phyloP scores from a whole-genome alignment of 768 basidiomycete species.

The Lepiota venenata region DNA sequence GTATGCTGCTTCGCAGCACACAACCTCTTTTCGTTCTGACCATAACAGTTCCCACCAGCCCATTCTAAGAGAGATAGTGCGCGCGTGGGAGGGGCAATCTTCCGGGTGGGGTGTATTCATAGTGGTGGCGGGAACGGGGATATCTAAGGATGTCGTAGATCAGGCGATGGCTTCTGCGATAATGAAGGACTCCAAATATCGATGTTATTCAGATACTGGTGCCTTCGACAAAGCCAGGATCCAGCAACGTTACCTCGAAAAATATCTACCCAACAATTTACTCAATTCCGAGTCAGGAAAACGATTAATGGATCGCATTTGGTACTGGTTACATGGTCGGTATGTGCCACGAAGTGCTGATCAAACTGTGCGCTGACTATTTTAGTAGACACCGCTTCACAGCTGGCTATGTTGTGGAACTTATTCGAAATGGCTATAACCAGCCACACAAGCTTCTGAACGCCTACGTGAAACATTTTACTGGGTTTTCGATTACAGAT shows the following conservation, averaged over 20 bases:
- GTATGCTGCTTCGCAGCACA: slow-evolving; percentile 36
- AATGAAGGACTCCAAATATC: slow-evolving; percentile 43
- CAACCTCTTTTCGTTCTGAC: slow-evolving; percentile 34
- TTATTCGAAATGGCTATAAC: slow-evolving; percentile 35
- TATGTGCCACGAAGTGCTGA: slow-evolving; percentile 13
- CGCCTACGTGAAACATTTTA: slow-evolving; percentile 38
- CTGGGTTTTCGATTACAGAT: slow-evolving; percentile 37
- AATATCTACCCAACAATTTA: slow-evolving; percentile 31
- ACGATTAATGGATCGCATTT: slow-evolving; percentile 33
- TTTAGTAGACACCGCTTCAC: slow-evolving; percentile 40
- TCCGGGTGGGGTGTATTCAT: slow-evolving; percentile 38
- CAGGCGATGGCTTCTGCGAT: slow-evolving; percentile 42
- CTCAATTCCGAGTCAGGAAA: slow-evolving; percentile 24
- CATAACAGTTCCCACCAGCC: slow-evolving; percentile 32
- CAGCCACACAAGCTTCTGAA: slow-evolving; percentile 38
- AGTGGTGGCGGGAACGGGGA: slow-evolving; percentile 43
- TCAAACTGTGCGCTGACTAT: background rate
- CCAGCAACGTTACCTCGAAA: slow-evolving; percentile 33
- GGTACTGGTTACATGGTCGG: slow-evolving; percentile 47
- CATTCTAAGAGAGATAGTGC: slow-evolving; percentile 39
- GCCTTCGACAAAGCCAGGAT: slow-evolving; percentile 32
- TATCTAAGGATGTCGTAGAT: slow-evolving; percentile 42
- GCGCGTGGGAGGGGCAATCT: slow-evolving; percentile 37
- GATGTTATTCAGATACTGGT: slow-evolving; percentile 43
- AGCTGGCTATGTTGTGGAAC: slow-evolving; percentile 38